Percentiles rank a stretch among this genome's conserved stretches.
These are phyloP conservation scores for Arthromyces matolae DNA, from an alignment of 768 basidiomycete species.

Conservation along the genomic window DNA sequence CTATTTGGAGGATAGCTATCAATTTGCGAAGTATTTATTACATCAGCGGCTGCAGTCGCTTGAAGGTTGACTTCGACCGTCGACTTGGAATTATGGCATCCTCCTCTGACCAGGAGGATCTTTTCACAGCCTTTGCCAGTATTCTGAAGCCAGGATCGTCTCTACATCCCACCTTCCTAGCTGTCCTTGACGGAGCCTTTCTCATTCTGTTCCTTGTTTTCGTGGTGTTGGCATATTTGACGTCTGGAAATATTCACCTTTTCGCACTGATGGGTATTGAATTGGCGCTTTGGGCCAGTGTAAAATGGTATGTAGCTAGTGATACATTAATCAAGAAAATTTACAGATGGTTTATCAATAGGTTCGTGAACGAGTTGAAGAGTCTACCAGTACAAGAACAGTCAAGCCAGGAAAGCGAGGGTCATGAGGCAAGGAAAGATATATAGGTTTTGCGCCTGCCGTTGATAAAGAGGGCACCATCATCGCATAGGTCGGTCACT, in stretches of 20 bases:
- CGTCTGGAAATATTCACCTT: slow-evolving; percentile 64
- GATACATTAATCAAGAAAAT: slow-evolving; percentile 5
- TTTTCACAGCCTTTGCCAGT: slow-evolving; percentile 43
- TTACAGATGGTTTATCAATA: slow-evolving; percentile 29
- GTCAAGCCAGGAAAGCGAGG: slow-evolving; percentile 12
- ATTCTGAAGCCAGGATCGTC: slow-evolving; percentile 76
- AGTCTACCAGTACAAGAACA: slow-evolving; percentile 24
- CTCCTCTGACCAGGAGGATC: slow-evolving; percentile 1
- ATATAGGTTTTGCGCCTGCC: slow-evolving; percentile 15
- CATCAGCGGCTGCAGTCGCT: slow-evolving; percentile 4
- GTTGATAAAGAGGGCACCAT: too few relatives aligned
- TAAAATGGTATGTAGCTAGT: slow-evolving; percentile 62
- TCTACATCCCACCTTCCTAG: slow-evolving; percentile 64
- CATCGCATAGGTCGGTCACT: slow-evolving; percentile 52
- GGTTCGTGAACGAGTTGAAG: slow-evolving; percentile 66
- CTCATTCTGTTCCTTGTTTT: slow-evolving; percentile 55
- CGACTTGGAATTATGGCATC: not conserved
- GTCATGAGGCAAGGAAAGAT: slow-evolving; percentile 29
- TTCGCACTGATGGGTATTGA: slow-evolving; percentile 64
- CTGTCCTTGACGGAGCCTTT: slow-evolving; percentile 62
- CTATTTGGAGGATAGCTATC: too few relatives aligned
- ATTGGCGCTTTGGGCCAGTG: slow-evolving; percentile 67
- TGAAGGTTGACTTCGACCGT: too few relatives aligned
- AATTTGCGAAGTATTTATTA: too few relatives aligned
- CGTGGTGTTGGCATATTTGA: slow-evolving; percentile 52